Base-by-base conservation (phyloP, 805 yeast genomes). In the Pichia rugopelliculosa region DNA sequence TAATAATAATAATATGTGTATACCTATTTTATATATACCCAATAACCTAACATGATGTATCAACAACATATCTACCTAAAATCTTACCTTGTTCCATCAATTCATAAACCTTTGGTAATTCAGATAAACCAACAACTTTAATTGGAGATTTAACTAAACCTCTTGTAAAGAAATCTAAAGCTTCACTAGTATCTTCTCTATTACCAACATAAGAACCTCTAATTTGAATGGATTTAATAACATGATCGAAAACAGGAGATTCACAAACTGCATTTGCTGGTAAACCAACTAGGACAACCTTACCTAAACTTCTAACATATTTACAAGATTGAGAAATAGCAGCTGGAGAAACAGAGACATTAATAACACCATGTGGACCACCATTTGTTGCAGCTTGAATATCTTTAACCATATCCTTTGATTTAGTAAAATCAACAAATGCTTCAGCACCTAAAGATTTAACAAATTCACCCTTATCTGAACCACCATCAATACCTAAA, bases 161-260 rank as follows among this genome's bases (percentile, higher is more conserved):
- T 67, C 87, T 74, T 46, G 75, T 53, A 62, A 81, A 83, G 74
- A 83, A 82, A 56, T 82, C 87, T 53, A 83, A 62, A 39, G 88
- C 88, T 66, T 83, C 89, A 53, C 82, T 76, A 54, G 93, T 78
- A 69, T 87, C 96, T 56, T 84, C 86, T 70, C 95, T 82, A 79
- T 86, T 86, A 60, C 96, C 96, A 54, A 87, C 96, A 64, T 85
- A 84, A 42, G 95, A 86, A 59, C 95, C 95, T 66, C 75, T 79
- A 61, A 87, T 82, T 61, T 73, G 73, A 63, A 84, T 75, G 47
- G 87, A 78, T 69, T 78, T 83, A 58, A 84, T 78, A 51, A 87
- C 95, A 44, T 84, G 80, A 54, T 74, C 71, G 70, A 87, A 84
- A 46, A 87, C 88, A 47, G 79, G 75, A 30, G 89, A 80, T 59